phyloP scores from a whole-genome alignment of 441 rosid species.

The Jatropha podagrica region DNA sequence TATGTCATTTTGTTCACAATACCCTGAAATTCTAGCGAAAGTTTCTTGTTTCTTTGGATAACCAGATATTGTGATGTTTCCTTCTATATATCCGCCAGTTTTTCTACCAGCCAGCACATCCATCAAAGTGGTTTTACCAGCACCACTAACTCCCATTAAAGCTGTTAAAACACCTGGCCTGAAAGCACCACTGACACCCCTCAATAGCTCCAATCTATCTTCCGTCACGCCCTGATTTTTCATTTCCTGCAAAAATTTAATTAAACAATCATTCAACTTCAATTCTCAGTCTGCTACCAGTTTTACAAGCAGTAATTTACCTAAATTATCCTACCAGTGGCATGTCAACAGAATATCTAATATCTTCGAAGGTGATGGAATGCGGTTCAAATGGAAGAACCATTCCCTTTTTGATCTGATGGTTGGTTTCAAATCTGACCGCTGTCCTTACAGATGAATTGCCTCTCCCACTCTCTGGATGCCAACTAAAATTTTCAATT shows the following conservation, averaged over 20 bases:
- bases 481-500: background rate
- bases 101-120: constrained; percentile 59
- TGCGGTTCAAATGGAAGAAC: constrained; percentile 22
- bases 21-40: too few relatives aligned
- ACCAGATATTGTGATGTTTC: constrained; percentile 43
- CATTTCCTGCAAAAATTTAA: constrained; percentile 45
- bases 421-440: background rate
- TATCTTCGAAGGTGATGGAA: constrained; percentile 58
- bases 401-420: constrained; percentile 59
- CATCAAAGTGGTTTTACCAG: constrained; percentile 73
- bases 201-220: constrained; percentile 60
- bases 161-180: constrained; percentile 95
- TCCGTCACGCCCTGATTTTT: constrained; percentile 52
- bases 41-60: constrained; percentile 37
- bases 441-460: background rate
- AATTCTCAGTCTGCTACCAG: background rate
- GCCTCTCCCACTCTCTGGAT: constrained; percentile 1
- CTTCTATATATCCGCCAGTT: constrained; percentile 49
- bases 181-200: constrained; percentile 77
- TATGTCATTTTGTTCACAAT: too few relatives aligned
- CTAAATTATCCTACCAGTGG: constrained; percentile 45
- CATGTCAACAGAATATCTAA: constrained; percentile 67
- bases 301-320: background rate
- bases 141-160: constrained; percentile 92
- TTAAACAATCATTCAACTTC: background rate